These are phyloP conservation scores for Hibiscus syriacus DNA, from an alignment of 345 rosid species.

Conservation along the genomic window DNA sequence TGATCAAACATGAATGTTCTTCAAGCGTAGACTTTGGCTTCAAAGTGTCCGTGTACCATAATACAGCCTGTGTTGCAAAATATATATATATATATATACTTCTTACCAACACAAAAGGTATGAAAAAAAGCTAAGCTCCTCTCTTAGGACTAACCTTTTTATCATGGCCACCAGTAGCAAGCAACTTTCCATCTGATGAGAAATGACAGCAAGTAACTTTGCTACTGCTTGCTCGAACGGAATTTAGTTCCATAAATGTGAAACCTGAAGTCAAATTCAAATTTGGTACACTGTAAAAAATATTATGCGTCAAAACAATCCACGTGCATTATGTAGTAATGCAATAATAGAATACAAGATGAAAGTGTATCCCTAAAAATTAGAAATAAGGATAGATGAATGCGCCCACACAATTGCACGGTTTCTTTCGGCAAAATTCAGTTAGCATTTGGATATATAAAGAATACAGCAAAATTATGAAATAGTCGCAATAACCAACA, in stretches of 20 bases:
- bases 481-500: neutral
- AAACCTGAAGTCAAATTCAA: constrained; percentile 44
- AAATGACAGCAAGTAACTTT: constrained; percentile 86
- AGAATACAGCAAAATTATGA: neutral
- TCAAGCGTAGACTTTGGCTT: constrained; percentile 70
- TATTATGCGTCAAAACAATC: neutral
- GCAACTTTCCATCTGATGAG: constrained; percentile 92
- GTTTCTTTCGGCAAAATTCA: neutral
- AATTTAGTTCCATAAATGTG: constrained; percentile 55
- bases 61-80: constrained; percentile 54
- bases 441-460: neutral
- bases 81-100: neutral
- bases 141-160: constrained; percentile 53
- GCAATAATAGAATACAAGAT: neutral
- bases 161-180: constrained; percentile 97
- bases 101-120: neutral
- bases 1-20: constrained; percentile 71
- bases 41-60: constrained; percentile 74
- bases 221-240: constrained; percentile 71
- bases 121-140: neutral
- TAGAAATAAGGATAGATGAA: neutral
- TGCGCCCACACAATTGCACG: neutral
- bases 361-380: neutral
- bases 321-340: neutral
- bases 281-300: constrained; percentile 5